A percentile compares a stretch with the other conserved stretches of the same genome.
Evolutionary conservation across 768 basidiomycete genomes (phyloP).

Genomic region (Trametes villosa): DNA sequence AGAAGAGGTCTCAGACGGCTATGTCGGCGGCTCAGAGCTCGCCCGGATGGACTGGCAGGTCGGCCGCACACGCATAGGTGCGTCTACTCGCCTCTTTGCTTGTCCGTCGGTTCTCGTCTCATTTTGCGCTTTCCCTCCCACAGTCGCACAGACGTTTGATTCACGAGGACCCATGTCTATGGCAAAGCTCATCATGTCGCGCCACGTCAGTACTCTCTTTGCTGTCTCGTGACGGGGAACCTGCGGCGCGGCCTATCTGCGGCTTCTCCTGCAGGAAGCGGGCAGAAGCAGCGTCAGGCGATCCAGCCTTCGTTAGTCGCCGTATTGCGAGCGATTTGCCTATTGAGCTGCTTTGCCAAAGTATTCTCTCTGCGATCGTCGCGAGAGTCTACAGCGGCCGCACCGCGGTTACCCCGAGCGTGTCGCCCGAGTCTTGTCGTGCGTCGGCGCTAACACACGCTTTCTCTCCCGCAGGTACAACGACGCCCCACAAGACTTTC

Average conservation of each 20-base stretch:
- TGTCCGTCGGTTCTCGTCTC: slow-evolving; percentile 3
- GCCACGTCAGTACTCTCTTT: slow-evolving; percentile 33
- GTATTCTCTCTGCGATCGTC: slow-evolving; percentile 1
- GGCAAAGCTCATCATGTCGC: slow-evolving; percentile 39
- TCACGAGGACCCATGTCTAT: slow-evolving; percentile 36
- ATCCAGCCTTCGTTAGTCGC: background rate
- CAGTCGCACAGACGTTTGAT: slow-evolving; percentile 26
- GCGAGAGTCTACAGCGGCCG: too few relatives aligned
- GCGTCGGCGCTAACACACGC: background rate
- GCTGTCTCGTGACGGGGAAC: slow-evolving; percentile 10
- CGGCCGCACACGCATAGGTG: slow-evolving; percentile 24
- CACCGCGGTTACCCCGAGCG: slow-evolving; percentile 8
- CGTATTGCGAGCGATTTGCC: background rate
- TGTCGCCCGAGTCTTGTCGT: background rate
- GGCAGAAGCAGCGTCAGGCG: slow-evolving; percentile 11
- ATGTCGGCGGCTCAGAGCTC: slow-evolving; percentile 31
- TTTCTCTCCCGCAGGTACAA: slow-evolving; percentile 21
- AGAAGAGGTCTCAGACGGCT: slow-evolving; percentile 21
- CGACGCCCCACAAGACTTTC: slow-evolving; percentile 27
- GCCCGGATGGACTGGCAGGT: slow-evolving; percentile 35
- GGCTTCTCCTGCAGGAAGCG: slow-evolving; percentile 13
- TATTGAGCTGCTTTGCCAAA: background rate
- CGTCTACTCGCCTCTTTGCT: slow-evolving; percentile 3
- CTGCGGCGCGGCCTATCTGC: slow-evolving; percentile 10
- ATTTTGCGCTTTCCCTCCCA: background rate